phyloP scores from a whole-genome alignment of 2,329 filamentous ascomycete species.

The Ascochyta rabiei region DNA sequence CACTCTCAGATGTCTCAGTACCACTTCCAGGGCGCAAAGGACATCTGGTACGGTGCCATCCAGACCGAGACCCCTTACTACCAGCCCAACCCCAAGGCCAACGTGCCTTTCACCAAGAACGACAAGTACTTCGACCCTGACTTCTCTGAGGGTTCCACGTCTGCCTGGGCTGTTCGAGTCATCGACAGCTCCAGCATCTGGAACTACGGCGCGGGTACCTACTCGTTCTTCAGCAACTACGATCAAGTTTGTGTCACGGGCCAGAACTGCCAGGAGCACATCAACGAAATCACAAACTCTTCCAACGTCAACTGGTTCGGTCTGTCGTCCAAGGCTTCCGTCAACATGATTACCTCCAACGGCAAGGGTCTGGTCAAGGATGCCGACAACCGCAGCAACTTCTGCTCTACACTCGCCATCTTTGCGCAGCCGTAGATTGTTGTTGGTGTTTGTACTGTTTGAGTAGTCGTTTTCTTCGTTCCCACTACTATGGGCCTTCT shows the following conservation, averaged over 20 bases:
- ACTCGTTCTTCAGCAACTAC: conserved; percentile 66
- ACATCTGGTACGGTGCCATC: conserved; percentile 68
- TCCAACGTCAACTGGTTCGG: conserved; percentile 55
- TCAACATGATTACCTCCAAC: conserved; percentile 56
- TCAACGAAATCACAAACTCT: conserved; percentile 53
- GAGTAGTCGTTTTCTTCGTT: conserved; percentile 32
- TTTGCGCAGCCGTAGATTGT: conserved; percentile 29
- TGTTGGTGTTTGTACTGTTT: conserved; percentile 16
- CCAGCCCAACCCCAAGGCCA: conserved; percentile 67
- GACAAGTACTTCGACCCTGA: conserved; percentile 51
- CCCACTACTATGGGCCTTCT: conserved; percentile 16
- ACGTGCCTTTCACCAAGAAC: conserved; percentile 61
- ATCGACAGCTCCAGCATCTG: conserved; percentile 50
- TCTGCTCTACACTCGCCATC: conserved; percentile 55
- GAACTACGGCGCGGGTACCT: conserved; percentile 59
- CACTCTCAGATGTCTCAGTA: conserved; percentile 75
- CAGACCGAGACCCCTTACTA: conserved; percentile 77
- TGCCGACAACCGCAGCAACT: conserved; percentile 55
- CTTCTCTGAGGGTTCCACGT: conserved; percentile 46
- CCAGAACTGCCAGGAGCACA: conserved; percentile 59
- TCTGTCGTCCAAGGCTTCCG: conserved; percentile 56
- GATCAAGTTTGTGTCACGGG: conserved; percentile 54
- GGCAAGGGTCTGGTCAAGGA: conserved; percentile 48
- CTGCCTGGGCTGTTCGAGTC: conserved; percentile 56
- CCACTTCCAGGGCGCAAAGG: conserved; percentile 64